Evolutionary conservation across 192 early-diverging fungal species (phyloP), one percentile per base, ranked within the genome.

Genomic region (Entophlyctis luteolus): DNA sequence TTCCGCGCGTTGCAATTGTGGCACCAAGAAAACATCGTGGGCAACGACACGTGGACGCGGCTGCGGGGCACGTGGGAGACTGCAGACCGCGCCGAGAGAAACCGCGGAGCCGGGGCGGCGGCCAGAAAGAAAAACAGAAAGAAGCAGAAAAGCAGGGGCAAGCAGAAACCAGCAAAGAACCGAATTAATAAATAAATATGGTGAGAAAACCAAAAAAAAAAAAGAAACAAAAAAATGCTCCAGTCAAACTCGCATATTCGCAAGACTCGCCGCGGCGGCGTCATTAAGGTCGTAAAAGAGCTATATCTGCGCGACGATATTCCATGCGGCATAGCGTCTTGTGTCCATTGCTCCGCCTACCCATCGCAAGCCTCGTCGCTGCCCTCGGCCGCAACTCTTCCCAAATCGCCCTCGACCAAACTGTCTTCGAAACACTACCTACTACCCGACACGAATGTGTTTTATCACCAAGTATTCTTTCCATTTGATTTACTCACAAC

Each of bases 371-470:
- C 33, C 10, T 20, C 25, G 4, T 14, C 16, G 46, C 23, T 22
- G 10, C 80, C 71, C 80, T 52, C 50, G 50, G 25, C n/a, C 50
- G 14, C 50, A 27, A 8, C n/a, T 10, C 50, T 52, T 10, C 6
- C n/a, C 23, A 22, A 8, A 52, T 42, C 45, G 10, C 5, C 25
- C 12, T 49, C 60, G 47, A 5, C 46, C 45, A 20, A 31, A 14
- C 18, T 32, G 4, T 39, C 8, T 12, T 18, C 50, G 16, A 33
- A 52, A 22, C 89, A 95, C 72, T 93, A 87, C 56, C 67, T 99
- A 37, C 77, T 99, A 25, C 93, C 94, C 6, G 97, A 99, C 74
- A 99, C 97, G 59, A 99, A 99, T 76, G 89, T 95, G 5, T 88
- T 92, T 68, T 78, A 68, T 29, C 77, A 76, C 50, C 76, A 72